Percentiles rank a stretch among this genome's conserved stretches.
Evolutionary conservation across 345 rosid genomes (phyloP).

Genomic region (Rubroshorea leprosula): DNA sequence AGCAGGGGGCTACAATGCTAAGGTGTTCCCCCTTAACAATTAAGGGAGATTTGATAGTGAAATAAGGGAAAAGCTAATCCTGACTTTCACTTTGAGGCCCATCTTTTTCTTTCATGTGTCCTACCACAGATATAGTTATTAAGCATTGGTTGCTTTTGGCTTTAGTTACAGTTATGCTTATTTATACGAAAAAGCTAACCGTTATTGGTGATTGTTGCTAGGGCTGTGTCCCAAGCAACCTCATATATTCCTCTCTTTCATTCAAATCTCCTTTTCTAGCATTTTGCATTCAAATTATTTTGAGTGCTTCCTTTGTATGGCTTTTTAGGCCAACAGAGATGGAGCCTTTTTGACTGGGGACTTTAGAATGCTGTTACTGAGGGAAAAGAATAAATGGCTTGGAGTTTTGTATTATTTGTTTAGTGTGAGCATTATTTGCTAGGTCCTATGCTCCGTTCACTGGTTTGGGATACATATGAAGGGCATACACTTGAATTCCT

Average conservation of each 20-base stretch:
- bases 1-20: conserved; percentile 20
- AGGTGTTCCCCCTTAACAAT: conserved; percentile 18
- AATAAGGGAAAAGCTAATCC: conserved; percentile 33
- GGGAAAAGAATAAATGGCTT: conserved; percentile 27
- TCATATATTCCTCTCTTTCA: conserved; percentile 23
- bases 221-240: conserved; percentile 35
- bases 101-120: conserved; percentile 17
- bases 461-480: too few species aligned
- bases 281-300: conserved; percentile 43
- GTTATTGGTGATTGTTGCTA: conserved; percentile 14
- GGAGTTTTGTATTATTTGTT: conserved; percentile 29
- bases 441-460: conserved; percentile 2
- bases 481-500: background rate
- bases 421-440: conserved; percentile 3
- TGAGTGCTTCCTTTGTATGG: conserved; percentile 36
- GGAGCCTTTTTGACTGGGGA: conserved; percentile 50
- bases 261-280: conserved; percentile 49
- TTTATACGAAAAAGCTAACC: conserved; percentile 17
- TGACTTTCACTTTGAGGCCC: conserved; percentile 32
- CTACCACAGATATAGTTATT: conserved; percentile 15
- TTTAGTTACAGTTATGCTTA: conserved; percentile 24
- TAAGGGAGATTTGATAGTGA: conserved; percentile 30
- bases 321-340: conserved; percentile 55
- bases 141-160: conserved; percentile 17
- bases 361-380: conserved; percentile 14